A percentile compares a stretch with the other conserved stretches of the same genome.
Conservation (phyloP, 1,139 yeast species). For the Geotrichum bryndzae region DNA sequence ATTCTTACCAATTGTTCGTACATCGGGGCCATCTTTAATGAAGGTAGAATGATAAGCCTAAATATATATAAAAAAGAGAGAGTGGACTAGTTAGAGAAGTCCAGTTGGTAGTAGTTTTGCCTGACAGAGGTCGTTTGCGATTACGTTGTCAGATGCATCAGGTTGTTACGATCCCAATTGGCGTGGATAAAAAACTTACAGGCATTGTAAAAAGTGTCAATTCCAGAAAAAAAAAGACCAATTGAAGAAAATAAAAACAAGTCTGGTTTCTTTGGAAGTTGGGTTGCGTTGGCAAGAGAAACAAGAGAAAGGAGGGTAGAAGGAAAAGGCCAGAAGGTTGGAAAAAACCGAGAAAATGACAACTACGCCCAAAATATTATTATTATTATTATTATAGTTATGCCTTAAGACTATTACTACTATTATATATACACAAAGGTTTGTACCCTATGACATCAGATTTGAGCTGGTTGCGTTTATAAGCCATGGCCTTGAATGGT, state of each 20-base stretch:
- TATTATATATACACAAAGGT: no score
- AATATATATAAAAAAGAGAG: neutral
- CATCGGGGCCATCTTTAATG: slow-evolving; percentile 25
- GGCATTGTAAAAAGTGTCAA: slow-evolving; percentile 1
- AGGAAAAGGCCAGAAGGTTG: neutral
- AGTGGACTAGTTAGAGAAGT: neutral
- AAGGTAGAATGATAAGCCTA: slow-evolving; percentile 26
- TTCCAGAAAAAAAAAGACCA: neutral
- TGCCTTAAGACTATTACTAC: no score
- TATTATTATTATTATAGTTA: no score
- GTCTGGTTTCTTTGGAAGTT: neutral
- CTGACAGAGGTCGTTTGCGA: neutral
- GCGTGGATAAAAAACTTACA: neutral
- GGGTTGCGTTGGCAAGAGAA: neutral
- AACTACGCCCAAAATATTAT: neutral
- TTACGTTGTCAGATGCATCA: neutral
- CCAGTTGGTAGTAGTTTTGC: neutral
- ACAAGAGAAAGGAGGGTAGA: neutral
- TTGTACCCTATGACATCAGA: no score
- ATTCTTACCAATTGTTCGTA: slow-evolving; percentile 20
- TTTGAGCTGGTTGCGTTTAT: no score
- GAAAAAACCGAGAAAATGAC: neutral
- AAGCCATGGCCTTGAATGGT: no score
- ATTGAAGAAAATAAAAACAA: neutral
- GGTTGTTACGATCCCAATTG: neutral